Evolutionary conservation across 306 rosid genomes (phyloP).

Genomic region (Myrica gale): DNA sequence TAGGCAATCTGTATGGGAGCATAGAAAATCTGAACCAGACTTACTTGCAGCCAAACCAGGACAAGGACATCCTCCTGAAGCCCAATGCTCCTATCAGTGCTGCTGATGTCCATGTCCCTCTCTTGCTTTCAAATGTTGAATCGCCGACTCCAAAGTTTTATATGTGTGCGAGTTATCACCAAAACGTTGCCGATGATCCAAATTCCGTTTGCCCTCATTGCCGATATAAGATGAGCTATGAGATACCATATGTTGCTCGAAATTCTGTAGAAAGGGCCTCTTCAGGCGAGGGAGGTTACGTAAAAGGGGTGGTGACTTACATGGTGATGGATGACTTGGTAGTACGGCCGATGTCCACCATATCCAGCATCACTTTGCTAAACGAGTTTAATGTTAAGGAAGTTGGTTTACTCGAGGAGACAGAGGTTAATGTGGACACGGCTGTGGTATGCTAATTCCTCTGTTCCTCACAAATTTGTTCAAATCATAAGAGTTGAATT

Average conservation of each 20-base stretch:
- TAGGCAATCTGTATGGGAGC: background rate
- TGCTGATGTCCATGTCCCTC: background rate
- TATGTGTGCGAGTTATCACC: background rate
- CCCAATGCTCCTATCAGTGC: no score
- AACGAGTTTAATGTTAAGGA: no score
- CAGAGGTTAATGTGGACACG: slow-evolving; percentile 27
- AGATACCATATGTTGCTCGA: background rate
- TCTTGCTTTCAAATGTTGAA: no score
- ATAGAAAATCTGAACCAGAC: background rate
- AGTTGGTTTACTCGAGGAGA: no score
- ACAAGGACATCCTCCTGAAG: no score
- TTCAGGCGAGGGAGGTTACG: slow-evolving; percentile 16
- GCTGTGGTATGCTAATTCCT: slow-evolving; percentile 21
- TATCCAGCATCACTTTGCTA: no score
- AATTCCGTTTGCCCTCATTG: background rate
- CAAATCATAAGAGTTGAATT: no score
- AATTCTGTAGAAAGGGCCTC: no score
- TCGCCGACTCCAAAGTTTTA: background rate
- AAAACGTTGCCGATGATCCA: background rate
- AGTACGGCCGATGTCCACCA: no score
- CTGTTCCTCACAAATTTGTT: no score
- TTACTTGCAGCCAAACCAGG: background rate
- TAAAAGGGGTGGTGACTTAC: slow-evolving; percentile 13
- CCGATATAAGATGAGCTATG: fast-evolving
- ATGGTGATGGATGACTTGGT: slow-evolving; percentile 34